Percentiles rank a stretch among this genome's conserved stretches.
These are phyloP conservation scores for Cephaloascus albidus DNA, from an alignment of 805 yeast species.

Conservation along the genomic window DNA sequence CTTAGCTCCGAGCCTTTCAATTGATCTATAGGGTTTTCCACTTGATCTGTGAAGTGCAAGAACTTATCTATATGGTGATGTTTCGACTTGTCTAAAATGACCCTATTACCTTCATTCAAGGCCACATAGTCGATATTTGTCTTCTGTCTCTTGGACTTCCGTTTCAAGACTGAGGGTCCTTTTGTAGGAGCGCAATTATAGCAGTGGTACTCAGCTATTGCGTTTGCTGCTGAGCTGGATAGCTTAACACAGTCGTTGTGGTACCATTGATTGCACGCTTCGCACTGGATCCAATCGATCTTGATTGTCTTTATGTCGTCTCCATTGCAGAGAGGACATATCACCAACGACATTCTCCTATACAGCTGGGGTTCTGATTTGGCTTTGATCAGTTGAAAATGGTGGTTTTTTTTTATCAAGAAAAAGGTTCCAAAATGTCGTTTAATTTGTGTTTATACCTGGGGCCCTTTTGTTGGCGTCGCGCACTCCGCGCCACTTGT, in stretches of 20 bases:
- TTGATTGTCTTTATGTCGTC: constrained; percentile 5
- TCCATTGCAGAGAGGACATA: constrained; percentile 7
- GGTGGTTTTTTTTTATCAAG: too few relatives aligned
- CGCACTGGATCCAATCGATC: constrained; percentile 49
- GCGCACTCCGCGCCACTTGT: too few relatives aligned
- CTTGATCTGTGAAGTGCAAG: constrained; percentile 13
- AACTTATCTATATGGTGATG: constrained; percentile 43
- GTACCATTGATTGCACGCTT: constrained; percentile 42
- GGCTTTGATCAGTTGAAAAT: too few relatives aligned
- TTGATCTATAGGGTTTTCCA: constrained; percentile 7
- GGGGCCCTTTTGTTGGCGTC: too few relatives aligned
- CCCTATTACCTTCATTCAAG: constrained; percentile 53
- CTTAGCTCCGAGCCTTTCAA: constrained; percentile 23
- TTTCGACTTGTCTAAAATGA: constrained; percentile 32
- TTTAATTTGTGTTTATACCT: too few relatives aligned
- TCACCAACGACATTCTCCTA: neutral
- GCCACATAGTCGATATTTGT: constrained; percentile 71
- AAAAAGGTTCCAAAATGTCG: too few relatives aligned
- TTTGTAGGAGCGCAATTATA: constrained; percentile 26
- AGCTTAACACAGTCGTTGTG: constrained; percentile 41
- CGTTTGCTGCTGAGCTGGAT: constrained; percentile 20
- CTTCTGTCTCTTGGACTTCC: constrained; percentile 45
- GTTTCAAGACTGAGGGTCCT: constrained; percentile 41
- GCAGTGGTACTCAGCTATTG: constrained; percentile 48
- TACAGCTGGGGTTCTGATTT: too few relatives aligned